Base-by-base conservation (phyloP, 768 basidiomycete species). In the Boletales sp. region DNA sequence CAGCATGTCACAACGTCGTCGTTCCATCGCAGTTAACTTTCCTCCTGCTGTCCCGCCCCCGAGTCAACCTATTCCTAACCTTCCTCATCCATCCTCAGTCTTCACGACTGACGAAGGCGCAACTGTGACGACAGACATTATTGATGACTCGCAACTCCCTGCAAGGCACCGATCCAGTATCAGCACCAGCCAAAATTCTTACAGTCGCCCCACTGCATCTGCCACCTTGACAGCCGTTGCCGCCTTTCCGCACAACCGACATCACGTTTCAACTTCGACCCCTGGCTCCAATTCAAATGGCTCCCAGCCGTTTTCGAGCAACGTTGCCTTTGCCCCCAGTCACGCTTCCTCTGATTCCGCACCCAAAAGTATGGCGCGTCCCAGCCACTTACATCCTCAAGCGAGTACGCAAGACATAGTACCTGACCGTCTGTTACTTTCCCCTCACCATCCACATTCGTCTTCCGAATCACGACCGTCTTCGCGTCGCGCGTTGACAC, bases 401-500 rank as follows among this genome's bases (percentile, higher is more conserved):
- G 48, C 66, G 42, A 60, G 41, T 15, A 62, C 67, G 10, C 68
- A 74, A 43, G 75, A 81, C 30, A 67, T 72, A 27, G 59, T 70
- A 14, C 69, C 75, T 27, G 77, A 75, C 55, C 74, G 74, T 43
- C 59, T 74, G 11, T 52, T 76, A 9, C 70, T 78, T 32, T 71
- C 77, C 13, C 72, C 77, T 5, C 65, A 67, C 43, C 70, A 77
- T 36, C 70, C 77, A 49, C 73, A 75, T 45, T 55, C 61, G 8
- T 52, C 67, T 13, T 67, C 75, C 32, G 82, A 84, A 54, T 70
- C 76, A 43, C 70, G 78, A 43, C 77, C 77, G 18, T 92, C 92
- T 17, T 93, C 92, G 24, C 82, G 92, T 49, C 81, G 87, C 47
- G 90, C 93, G 24, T 74, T 95, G 24, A 94, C 93, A 15, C 77